Percentiles rank a stretch among this genome's conserved stretches.
phyloP scores from a whole-genome alignment of 2,329 filamentous ascomycete species.

The Aspergillus sp. region DNA sequence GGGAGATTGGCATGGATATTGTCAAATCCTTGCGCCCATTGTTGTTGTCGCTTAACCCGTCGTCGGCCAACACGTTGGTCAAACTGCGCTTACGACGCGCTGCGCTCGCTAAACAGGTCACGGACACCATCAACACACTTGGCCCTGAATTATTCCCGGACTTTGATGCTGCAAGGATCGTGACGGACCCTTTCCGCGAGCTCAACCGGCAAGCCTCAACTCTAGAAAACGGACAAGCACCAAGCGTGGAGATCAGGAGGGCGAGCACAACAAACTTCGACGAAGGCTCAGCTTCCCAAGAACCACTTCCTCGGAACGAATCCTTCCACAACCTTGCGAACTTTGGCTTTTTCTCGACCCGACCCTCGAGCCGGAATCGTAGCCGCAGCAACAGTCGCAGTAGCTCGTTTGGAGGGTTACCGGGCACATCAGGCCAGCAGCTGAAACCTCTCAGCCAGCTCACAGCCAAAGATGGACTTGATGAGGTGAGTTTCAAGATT shows the following conservation, averaged over 20 bases:
- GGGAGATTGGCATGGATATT: constrained; percentile 98
- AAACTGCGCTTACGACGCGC: constrained; percentile 72
- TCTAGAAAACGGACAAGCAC: constrained; percentile 15
- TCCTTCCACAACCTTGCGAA: constrained; percentile 87
- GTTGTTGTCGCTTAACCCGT: constrained; percentile 79
- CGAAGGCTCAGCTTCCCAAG: constrained; percentile 28
- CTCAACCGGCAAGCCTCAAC: constrained; percentile 18
- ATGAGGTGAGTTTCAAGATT: constrained; percentile 18
- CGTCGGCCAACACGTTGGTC: constrained; percentile 78
- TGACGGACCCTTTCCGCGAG: constrained; percentile 54
- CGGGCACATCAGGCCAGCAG: constrained; percentile 11
- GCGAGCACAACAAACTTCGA: constrained; percentile 22
- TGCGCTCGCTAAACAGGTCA: constrained; percentile 77
- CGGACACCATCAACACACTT: constrained; percentile 88
- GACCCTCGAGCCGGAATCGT: constrained; percentile 50
- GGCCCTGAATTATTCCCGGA: constrained; percentile 97
- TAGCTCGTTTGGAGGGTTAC: constrained; percentile 13
- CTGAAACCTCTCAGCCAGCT: constrained; percentile 19
- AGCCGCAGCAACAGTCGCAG: constrained; percentile 17
- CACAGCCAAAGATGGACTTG: constrained; percentile 16
- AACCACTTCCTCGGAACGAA: constrained; percentile 78
- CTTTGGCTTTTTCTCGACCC: constrained; percentile 86
- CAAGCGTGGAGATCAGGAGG: constrained; percentile 24
- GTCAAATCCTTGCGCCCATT: constrained; percentile 90
- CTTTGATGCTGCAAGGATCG: constrained; percentile 75